Evolutionary conservation across 345 rosid species (phyloP).

Genomic region (Cochlearia excelsa): DNA sequence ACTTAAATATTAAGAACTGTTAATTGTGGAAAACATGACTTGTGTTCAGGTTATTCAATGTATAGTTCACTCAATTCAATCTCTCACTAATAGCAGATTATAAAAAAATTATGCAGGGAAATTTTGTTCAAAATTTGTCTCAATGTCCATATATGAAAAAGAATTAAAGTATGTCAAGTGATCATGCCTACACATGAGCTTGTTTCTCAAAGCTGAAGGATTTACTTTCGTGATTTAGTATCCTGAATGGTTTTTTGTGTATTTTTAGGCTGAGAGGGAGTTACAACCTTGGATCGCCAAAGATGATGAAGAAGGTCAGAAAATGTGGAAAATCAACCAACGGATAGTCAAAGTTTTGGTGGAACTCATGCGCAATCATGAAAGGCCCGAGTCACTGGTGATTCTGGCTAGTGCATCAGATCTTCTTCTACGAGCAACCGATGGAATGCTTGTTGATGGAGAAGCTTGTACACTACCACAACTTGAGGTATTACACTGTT

Average conservation of each 20-base stretch:
- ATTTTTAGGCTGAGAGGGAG: slow-evolving; percentile 86
- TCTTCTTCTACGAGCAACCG: slow-evolving; percentile 92
- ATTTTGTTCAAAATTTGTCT: not conserved
- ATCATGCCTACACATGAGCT: not conserved
- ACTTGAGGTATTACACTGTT: slow-evolving; percentile 60
- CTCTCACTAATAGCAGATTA: slow-evolving; percentile 1
- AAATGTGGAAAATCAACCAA: slow-evolving; percentile 95
- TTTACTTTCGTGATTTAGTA: not conserved
- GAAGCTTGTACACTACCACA: slow-evolving; percentile 98
- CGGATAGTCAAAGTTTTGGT: slow-evolving; percentile 80
- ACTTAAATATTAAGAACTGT: slow-evolving; percentile 6
- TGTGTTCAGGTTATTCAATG: not conserved
- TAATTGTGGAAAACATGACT: slow-evolving; percentile 9
- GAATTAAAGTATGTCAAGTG: not conserved
- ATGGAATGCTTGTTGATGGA: slow-evolving; percentile 95
- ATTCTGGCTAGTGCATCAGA: slow-evolving; percentile 92
- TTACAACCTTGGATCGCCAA: slow-evolving; percentile 97
- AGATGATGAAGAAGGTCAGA: slow-evolving; percentile 90
- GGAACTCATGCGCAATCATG: slow-evolving; percentile 93
- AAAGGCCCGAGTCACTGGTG: slow-evolving; percentile 75
- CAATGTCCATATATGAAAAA: not conserved
- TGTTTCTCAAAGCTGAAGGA: slow-evolving; percentile 5
- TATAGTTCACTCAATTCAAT: slow-evolving; percentile 1
- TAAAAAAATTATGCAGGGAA: not conserved
- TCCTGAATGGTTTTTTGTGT: slow-evolving; percentile 33